phyloP scores from a whole-genome alignment of 2,329 filamentous ascomycete species.

The Aspergillus sojae region DNA sequence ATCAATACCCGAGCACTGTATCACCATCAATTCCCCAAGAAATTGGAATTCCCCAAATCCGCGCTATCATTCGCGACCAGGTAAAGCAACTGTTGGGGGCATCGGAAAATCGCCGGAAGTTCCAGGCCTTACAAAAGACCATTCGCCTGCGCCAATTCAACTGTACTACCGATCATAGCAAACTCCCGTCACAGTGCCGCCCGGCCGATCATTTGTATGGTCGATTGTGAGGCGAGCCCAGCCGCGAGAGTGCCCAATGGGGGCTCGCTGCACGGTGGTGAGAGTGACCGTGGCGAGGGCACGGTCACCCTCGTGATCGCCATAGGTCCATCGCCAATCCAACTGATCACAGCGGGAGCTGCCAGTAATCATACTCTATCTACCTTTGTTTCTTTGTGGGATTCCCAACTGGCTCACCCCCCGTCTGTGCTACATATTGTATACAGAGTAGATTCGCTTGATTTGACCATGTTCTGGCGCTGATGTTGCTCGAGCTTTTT shows the following conservation, averaged over 20 bases:
- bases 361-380: background rate
- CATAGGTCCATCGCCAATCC: slow-evolving; percentile 15
- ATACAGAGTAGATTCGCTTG: background rate
- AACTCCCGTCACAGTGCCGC: background rate
- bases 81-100: background rate
- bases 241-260: slow-evolving; percentile 13
- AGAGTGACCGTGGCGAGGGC: slow-evolving; percentile 14
- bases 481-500: background rate
- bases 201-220: background rate
- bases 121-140: background rate
- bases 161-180: background rate
- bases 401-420: background rate
- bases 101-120: background rate
- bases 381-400: background rate
- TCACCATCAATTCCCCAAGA: background rate
- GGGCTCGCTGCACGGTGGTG: slow-evolving; percentile 5
- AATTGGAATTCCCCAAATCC: background rate
- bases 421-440: background rate
- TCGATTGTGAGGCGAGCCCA: background rate
- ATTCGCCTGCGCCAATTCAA: background rate
- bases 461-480: background rate
- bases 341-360: background rate
- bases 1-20: background rate
- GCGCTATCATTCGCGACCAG: background rate
- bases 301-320: slow-evolving; percentile 13